These are phyloP conservation scores for Acrodontium crateriforme DNA, from an alignment of 2,329 filamentous ascomycete species.

Conservation along the genomic window DNA sequence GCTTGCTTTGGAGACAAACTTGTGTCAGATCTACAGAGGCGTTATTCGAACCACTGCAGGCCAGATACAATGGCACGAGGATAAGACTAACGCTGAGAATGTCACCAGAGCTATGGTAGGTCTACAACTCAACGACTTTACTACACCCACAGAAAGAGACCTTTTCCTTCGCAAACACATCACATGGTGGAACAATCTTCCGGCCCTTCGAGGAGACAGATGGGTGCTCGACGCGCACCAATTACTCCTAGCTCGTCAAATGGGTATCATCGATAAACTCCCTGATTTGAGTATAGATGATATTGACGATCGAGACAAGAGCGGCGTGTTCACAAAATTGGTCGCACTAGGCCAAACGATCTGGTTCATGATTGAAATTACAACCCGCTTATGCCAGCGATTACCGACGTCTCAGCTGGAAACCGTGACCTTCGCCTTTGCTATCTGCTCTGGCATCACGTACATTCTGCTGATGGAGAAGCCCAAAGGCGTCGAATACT, in stretches of 20 bases:
- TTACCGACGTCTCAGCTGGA: not conserved
- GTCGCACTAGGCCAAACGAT: not conserved
- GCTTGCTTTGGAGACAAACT: too few relatives aligned
- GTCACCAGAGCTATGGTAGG: not conserved
- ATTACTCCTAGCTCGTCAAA: not conserved
- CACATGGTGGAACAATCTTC: not conserved
- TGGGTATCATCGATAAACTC: not conserved
- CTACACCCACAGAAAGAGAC: not conserved
- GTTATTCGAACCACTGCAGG: too few relatives aligned
- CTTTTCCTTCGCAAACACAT: not conserved
- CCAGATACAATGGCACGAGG: not conserved
- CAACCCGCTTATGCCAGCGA: not conserved
- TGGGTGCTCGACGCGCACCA: not conserved
- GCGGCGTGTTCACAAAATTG: not conserved
- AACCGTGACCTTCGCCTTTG: not conserved
- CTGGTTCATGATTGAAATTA: not conserved
- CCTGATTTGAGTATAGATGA: not conserved
- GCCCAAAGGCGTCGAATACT: not conserved
- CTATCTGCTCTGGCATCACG: not conserved
- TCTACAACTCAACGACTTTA: not conserved
- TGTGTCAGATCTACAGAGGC: too few relatives aligned
- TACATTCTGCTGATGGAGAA: not conserved
- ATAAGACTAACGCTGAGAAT: not conserved
- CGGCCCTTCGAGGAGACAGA: not conserved
- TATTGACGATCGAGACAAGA: not conserved